Evolutionary conservation across 2,329 filamentous ascomycete genomes (phyloP).

Genomic region (Huntiella bhutanensis): DNA sequence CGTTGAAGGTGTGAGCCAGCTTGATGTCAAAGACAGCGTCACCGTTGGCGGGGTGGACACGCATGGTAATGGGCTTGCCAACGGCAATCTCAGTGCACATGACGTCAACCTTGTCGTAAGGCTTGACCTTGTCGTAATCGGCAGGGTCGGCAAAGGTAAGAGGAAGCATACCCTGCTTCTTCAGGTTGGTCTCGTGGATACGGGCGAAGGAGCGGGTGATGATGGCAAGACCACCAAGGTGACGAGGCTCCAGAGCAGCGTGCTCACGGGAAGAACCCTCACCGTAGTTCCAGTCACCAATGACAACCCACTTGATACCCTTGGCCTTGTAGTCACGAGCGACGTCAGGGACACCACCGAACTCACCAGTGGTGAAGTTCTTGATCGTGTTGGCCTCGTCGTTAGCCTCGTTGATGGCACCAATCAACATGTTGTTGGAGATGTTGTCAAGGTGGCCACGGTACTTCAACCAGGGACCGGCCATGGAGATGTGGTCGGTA

Average conservation of each 20-base stretch:
- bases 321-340: constrained; percentile 98
- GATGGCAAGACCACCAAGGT: constrained; percentile 92
- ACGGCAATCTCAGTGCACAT: constrained; percentile 76
- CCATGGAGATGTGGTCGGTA: constrained; percentile 95
- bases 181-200: constrained; percentile 99
- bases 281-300: constrained; percentile 99
- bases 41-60: constrained; percentile 80
- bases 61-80: constrained; percentile 81
- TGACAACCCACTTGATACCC: constrained; percentile 88
- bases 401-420: constrained; percentile 90
- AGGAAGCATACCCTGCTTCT: constrained; percentile 99
- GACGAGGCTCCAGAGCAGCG: constrained; percentile 89
- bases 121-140: constrained; percentile 94
- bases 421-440: constrained; percentile 99
- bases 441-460: constrained; percentile 98
- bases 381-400: constrained; percentile 94
- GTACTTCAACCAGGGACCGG: constrained; percentile 95
- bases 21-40: constrained; percentile 54
- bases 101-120: constrained; percentile 79
- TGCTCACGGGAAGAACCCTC: constrained; percentile 97
- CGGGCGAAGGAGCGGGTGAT: constrained; percentile 90
- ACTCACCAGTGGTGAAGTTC: constrained; percentile 71
- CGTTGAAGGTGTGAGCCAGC: constrained; percentile 94
- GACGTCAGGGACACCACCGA: constrained; percentile 75
- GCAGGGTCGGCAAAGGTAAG: constrained; percentile 85